Conservation (phyloP, 306 rosid genomes). For the Medicago ruthenica region DNA sequence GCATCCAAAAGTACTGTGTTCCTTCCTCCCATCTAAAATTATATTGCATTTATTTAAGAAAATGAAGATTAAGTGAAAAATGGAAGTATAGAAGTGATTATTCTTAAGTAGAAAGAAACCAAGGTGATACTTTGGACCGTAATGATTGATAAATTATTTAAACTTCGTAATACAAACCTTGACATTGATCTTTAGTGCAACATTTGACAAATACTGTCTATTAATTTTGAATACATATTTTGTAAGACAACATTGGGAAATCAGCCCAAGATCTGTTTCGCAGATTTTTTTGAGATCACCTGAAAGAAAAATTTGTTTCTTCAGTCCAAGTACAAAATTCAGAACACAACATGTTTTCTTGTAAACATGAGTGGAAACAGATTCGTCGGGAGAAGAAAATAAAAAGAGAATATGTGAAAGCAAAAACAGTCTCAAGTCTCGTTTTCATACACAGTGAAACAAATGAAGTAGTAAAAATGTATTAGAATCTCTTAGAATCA, state of each 20-base stretch:
- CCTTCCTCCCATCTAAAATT: conserved; percentile 74
- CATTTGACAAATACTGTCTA: conserved; percentile 66
- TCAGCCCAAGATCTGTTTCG: conserved; percentile 74
- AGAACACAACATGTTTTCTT: neutral
- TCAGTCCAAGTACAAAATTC: conserved; percentile 6
- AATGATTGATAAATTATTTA: conserved; percentile 1
- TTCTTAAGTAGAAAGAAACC: neutral
- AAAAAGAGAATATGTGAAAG: neutral
- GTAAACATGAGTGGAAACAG: neutral
- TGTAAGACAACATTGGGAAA: conserved; percentile 79
- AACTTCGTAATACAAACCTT: conserved; percentile 50
- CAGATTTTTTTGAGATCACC: conserved; percentile 82
- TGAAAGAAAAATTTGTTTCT: conserved; percentile 37
- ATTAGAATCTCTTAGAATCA: conserved; percentile 17
- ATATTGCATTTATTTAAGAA: conserved; percentile 30
- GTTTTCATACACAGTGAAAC: neutral
- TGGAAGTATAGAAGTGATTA: neutral
- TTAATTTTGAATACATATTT: conserved; percentile 63
- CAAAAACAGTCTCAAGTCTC: neutral
- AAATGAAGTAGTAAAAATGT: neutral
- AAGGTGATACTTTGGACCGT: neutral
- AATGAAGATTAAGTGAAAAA: conserved; percentile 16
- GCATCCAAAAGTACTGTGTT: conserved; percentile 85
- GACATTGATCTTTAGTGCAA: conserved; percentile 69
- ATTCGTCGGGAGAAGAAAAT: neutral